Base-by-base conservation (phyloP, 768 basidiomycete genomes). In the Exidia glandulosa region DNA sequence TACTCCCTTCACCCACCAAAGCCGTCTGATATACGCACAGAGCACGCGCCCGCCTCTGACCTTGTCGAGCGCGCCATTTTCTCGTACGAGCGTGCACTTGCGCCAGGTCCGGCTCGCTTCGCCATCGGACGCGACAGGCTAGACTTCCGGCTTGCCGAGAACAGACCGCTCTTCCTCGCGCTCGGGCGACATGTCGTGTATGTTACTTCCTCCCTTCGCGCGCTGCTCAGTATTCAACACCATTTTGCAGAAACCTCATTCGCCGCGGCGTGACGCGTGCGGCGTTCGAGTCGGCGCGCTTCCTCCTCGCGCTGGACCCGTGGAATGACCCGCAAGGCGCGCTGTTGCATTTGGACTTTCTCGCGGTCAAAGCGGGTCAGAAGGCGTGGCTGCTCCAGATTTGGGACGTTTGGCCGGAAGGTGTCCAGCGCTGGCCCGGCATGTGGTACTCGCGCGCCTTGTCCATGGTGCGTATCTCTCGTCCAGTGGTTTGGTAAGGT, bases 61-160 rank as follows among this genome's bases (percentile, higher is more conserved):
- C 91, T 84, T 66, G 83, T 93, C n/a, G 88, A 92, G 59, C 82
- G 94, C n/a, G 89, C 94, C 0, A 71, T 99, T 16, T 97, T 94
- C 73, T 85, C 93, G 0, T 96, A 94, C 62, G 94, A 97, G 66
- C 83, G 93, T 13, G 84, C 89, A 12, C 89, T 97, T 64, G 80
- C 92, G 1, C 50, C 50, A 16, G 90, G 93, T 2, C 76, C 87
- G 0, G 95, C 94, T 76, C 90, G 81, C 64, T 86, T 96, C 71
- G 85, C 90, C 1, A 83, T 74, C 34, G 95, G 94, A 7, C 72
- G 79, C 2, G 88, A 88, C 62, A 81, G 94, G 12, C 80, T 99
- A 2, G 92, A 95, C 67, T 99, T 97, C 69, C 85, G 90, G 63
- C 79, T 74, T 13, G 88, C 96, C 12, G 94, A 97, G 72, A 97